Evolutionary conservation across 345 rosid species (phyloP), one percentile per base, ranked within the genome.

Genomic region (Salix suchowensis): DNA sequence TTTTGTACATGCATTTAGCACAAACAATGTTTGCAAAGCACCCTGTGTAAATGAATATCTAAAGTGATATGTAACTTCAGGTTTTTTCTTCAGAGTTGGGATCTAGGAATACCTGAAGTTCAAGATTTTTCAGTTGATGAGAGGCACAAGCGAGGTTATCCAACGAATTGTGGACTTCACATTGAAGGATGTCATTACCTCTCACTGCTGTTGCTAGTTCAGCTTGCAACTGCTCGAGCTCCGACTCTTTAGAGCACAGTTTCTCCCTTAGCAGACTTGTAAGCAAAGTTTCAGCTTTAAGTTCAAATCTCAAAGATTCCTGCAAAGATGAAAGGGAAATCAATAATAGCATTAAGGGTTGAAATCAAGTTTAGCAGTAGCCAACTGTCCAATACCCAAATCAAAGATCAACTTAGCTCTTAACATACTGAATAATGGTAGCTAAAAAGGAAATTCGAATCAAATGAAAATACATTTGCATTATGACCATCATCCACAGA

Each of bases 151-250:
- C 88, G 71, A 92, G 83, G 82, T 80, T 87, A 82, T 94, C 99
- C 87, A 85, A 34, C 74, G 90, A 84, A 77, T 83, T 89, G 73
- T 92, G 91, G 71, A 90, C 82, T 85, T 96, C 97, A 78, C 85
- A 80, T 78, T 83, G 83, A 60, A 96, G 91, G 65, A 92, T 86
- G 80, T 94, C 97, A 67, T 87, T 91, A 34, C 97, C 90, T 75
- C 97, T 88, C 58, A 92, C 94, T 7, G 90, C 92, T 50, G 97
- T 87, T 67, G 97, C 91, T 60, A 94, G 24, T 84, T 96, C 97
- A 61, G 94, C 95, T 82, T 92, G 92, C 78, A 96, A 68, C 85
- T 86, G 97, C 81, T 94, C 94, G 36, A 85, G 89, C 86, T 96
- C 97, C 82, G 84, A 72, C 87, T 94, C 98, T 86, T 90, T 92